Percentiles rank a stretch among this genome's conserved stretches.
Conservation (phyloP, 768 basidiomycete genomes). For the Panellus pusillus region DNA sequence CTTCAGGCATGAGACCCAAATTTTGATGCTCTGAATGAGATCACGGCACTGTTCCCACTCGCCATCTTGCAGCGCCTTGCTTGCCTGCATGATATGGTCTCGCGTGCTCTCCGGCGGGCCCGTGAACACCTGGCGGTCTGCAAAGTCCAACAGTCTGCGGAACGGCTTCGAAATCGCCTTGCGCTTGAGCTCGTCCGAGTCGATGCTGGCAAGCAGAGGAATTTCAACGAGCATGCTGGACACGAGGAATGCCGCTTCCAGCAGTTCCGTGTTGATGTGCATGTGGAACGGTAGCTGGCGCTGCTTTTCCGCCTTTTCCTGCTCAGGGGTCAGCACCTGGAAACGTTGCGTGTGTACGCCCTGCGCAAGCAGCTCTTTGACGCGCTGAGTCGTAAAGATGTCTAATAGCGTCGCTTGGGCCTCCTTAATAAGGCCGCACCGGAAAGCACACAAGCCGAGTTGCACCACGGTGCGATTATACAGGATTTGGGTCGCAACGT, state of each 20-base stretch:
- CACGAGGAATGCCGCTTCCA: slow-evolving; percentile 96
- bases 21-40: slow-evolving; percentile 93
- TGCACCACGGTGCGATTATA: slow-evolving; percentile 98
- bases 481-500: slow-evolving; percentile 95
- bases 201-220: slow-evolving; percentile 89
- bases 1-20: slow-evolving; percentile 97
- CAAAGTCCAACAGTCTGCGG: slow-evolving; percentile 91
- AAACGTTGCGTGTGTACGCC: slow-evolving; percentile 93
- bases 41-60: slow-evolving; percentile 97
- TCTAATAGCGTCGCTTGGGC: slow-evolving; percentile 91
- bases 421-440: slow-evolving; percentile 91
- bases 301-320: slow-evolving; percentile 95
- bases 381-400: slow-evolving; percentile 94
- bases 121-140: slow-evolving; percentile 96
- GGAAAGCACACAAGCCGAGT: slow-evolving; percentile 95
- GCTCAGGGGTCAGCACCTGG: slow-evolving; percentile 86
- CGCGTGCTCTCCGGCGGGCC: slow-evolving; percentile 98
- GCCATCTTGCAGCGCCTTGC: slow-evolving; percentile 92
- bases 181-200: slow-evolving; percentile 90
- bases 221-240: slow-evolving; percentile 99
- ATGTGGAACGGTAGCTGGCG: slow-evolving; percentile 98
- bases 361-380: slow-evolving; percentile 96
- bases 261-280: slow-evolving; percentile 97
- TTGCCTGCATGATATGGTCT: slow-evolving; percentile 99
- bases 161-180: slow-evolving; percentile 97